phyloP scores from a whole-genome alignment of 768 basidiomycete genomes.

The Daedaleopsis nitida region DNA sequence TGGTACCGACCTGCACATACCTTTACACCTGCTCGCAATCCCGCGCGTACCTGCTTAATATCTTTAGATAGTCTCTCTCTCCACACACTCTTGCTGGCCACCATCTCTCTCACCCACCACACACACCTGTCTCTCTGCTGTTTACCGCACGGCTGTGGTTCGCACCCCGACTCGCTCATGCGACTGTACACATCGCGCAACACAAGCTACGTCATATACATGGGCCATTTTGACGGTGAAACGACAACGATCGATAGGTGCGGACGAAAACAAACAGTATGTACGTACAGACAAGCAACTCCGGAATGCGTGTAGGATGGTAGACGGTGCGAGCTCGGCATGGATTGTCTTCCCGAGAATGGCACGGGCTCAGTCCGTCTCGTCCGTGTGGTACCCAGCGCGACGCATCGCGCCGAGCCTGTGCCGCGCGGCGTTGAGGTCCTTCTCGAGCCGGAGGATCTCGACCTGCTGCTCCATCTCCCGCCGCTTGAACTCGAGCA shows the following conservation, averaged over 20 bases:
- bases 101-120: background rate
- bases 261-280: background rate
- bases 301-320: background rate
- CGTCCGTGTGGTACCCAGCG: slow-evolving; percentile 87
- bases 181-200: background rate
- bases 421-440: slow-evolving; percentile 84
- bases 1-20: slow-evolving; percentile 8
- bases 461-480: slow-evolving; percentile 99
- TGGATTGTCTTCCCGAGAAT: no score
- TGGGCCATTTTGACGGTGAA: background rate
- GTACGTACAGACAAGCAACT: background rate
- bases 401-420: slow-evolving; percentile 83
- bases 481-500: slow-evolving; percentile 91
- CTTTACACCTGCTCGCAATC: slow-evolving; percentile 7
- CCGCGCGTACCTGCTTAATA: slow-evolving; percentile 4
- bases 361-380: slow-evolving; percentile 41
- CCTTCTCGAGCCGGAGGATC: slow-evolving; percentile 95
- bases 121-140: background rate
- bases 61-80: background rate
- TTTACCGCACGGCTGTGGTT: background rate
- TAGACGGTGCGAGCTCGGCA: slow-evolving; percentile 1
- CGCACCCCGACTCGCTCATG: background rate
- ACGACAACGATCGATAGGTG: background rate
- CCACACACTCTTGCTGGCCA: background rate
- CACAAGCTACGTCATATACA: background rate